Conservation (phyloP, 1,284 basidiomycete genomes). For the Sanguinoderma infundibulare region DNA sequence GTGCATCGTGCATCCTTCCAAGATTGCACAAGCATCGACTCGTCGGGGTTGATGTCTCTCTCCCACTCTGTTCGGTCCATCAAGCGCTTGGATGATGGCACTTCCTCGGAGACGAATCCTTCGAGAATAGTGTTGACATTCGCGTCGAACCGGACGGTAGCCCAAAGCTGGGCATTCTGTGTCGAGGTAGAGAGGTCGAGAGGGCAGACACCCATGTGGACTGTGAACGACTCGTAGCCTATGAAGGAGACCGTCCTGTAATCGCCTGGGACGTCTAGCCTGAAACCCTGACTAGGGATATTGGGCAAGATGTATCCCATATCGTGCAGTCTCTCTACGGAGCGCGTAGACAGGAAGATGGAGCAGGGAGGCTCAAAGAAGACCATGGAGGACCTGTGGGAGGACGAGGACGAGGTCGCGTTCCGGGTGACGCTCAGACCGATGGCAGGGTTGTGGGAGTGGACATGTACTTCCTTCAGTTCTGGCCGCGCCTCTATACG, state of each 20-base stretch:
- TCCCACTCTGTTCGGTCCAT: background rate
- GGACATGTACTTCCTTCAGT: slow-evolving; percentile 13
- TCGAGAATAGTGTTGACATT: slow-evolving; percentile 10
- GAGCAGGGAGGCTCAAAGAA: slow-evolving; percentile 25
- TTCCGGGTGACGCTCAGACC: background rate
- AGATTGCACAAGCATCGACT: slow-evolving; percentile 20
- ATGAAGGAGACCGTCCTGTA: slow-evolving; percentile 17
- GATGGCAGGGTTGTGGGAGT: background rate
- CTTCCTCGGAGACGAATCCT: background rate
- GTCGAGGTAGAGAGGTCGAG: slow-evolving; percentile 10
- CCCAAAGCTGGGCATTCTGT: slow-evolving; percentile 21
- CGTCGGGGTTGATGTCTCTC: slow-evolving; percentile 13
- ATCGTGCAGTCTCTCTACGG: background rate
- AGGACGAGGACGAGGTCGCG: background rate
- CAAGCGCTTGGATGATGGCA: background rate
- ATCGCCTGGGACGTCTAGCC: slow-evolving; percentile 12
- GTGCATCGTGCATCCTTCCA: slow-evolving; percentile 17
- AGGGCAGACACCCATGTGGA: slow-evolving; percentile 19
- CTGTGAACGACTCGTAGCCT: slow-evolving; percentile 18
- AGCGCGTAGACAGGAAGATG: slow-evolving; percentile 7
- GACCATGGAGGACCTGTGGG: slow-evolving; percentile 7
- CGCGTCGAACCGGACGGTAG: slow-evolving; percentile 17
- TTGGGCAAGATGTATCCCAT: slow-evolving; percentile 14
- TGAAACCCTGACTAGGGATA: slow-evolving; percentile 14
- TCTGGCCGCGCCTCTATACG: background rate